Conservation (phyloP, 345 rosid genomes). For the Populus ilicifolia region DNA sequence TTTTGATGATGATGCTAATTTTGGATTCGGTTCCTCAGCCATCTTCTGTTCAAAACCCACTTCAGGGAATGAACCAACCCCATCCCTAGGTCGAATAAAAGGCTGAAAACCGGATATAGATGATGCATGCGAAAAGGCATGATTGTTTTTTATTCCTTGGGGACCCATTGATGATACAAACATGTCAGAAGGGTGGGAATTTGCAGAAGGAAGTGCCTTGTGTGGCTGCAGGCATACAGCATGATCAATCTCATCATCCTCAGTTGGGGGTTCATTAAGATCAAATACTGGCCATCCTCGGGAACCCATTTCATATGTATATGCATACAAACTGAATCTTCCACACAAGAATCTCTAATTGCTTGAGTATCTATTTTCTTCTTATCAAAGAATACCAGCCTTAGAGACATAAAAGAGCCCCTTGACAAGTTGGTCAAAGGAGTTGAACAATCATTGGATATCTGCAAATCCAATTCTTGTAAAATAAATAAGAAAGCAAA, state of each 20-base stretch:
- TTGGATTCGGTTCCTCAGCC: slow-evolving; percentile 29
- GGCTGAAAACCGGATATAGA: slow-evolving; percentile 92
- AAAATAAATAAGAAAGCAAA: background rate
- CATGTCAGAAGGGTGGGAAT: slow-evolving; percentile 39
- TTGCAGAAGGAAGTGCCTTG: slow-evolving; percentile 46
- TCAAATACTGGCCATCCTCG: slow-evolving; percentile 83
- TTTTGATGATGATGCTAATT: slow-evolving; percentile 31
- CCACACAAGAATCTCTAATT: background rate
- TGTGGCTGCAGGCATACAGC: slow-evolving; percentile 52
- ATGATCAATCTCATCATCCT: slow-evolving; percentile 55
- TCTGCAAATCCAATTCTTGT: slow-evolving; percentile 13
- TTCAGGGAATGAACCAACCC: slow-evolving; percentile 30
- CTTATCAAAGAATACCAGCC: slow-evolving; percentile 8
- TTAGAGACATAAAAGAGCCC: slow-evolving; percentile 15
- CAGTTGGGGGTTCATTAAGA: slow-evolving; percentile 94
- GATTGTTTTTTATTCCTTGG: slow-evolving; percentile 46
- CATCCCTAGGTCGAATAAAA: slow-evolving; percentile 51
- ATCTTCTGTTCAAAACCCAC: slow-evolving; percentile 38
- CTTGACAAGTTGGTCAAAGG: slow-evolving; percentile 2
- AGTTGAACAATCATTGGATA: slow-evolving; percentile 4
- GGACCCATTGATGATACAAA: slow-evolving; percentile 45
- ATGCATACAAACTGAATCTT: slow-evolving; percentile 56
- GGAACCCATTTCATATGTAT: slow-evolving; percentile 80
- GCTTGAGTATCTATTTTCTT: slow-evolving; percentile 5
- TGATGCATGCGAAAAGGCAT: slow-evolving; percentile 70